Base-by-base conservation (phyloP, 2,329 filamentous ascomycete species). In the Nemania abortiva region DNA sequence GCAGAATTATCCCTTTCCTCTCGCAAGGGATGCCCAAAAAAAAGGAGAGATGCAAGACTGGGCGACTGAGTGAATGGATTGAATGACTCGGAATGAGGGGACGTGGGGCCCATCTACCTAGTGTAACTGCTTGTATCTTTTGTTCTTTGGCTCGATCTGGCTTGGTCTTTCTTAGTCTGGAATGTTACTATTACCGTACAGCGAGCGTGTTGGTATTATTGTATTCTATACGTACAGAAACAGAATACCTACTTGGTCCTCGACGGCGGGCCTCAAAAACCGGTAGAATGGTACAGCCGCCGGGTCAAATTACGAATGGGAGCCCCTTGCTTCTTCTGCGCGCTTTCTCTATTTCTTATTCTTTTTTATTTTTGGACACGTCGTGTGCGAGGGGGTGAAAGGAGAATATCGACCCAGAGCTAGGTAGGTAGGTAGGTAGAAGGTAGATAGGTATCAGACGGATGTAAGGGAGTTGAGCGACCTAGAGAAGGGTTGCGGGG, bases 101-200 rank as follows among this genome's bases (percentile, higher is more conserved):
- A 70, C 70, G 70, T 65, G 70, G 70, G 70, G 68, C 67, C 58
- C 37, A 63, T 34, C 10, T 56, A 49, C 18, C 15, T n/a, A 47
- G 42, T 47, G 42, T 47, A 47, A 47, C 42, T 47, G 42, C 53
- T 59, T 65, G 64, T 63, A 29, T 55, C 50, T 49, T 57, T 64
- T 42, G n/a, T 27, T 49, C 37, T 57, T 34, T 10, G 31, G 54
- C 27, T 29, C 37, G 54, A 29, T 42, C 54, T 57, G 53, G 31
- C 31, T 15, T 56, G 53, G 34, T 55, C 20, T 24, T 53, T 55
- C 20, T 24, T 53, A 13, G 50, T 55, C 37, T 59, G 47, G 18
- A 29, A 39, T 54, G 27, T 58, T 34, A 42, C 34, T 57, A 39
- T 22, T 57, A 37, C 54, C 42, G 42, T 47, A 6, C 7, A 37